Conservation (phyloP, 108 stramenopile genomes). For the Cyclotella sp. region DNA sequence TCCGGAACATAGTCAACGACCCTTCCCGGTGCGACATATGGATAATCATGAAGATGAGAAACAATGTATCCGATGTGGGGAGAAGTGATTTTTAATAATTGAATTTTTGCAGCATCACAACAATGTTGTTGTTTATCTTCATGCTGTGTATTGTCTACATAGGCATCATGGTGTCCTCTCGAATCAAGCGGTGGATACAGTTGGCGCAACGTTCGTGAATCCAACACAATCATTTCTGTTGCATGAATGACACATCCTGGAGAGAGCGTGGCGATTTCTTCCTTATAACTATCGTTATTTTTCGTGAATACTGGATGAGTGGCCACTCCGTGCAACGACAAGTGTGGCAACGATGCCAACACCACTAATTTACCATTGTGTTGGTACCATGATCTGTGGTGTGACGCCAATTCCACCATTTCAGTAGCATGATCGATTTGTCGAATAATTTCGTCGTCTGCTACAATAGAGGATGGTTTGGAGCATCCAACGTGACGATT, state of each 20-base stretch:
- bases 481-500: background rate
- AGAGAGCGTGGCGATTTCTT: conserved; percentile 47
- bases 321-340: conserved; percentile 17
- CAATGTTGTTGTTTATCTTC: background rate
- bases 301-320: background rate
- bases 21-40: conserved; percentile 64
- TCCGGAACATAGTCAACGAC: conserved; percentile 23
- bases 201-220: conserved; percentile 46
- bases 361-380: conserved; percentile 48
- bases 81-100: conserved; percentile 51
- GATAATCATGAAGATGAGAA: conserved; percentile 61
- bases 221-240: conserved; percentile 43
- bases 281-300: background rate
- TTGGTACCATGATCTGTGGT: conserved; percentile 55
- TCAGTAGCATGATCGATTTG: background rate
- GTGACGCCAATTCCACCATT: conserved; percentile 7
- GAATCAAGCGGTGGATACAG: conserved; percentile 7
- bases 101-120: conserved; percentile 18
- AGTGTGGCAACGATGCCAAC: conserved; percentile 45
- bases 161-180: background rate
- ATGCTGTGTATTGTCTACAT: background rate
- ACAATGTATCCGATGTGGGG: conserved; percentile 56
- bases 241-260: conserved; percentile 68
- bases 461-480: background rate
- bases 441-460: background rate